Evolutionary conservation across 768 basidiomycete species (phyloP).

Genomic region (Mycena leptocephala): DNA sequence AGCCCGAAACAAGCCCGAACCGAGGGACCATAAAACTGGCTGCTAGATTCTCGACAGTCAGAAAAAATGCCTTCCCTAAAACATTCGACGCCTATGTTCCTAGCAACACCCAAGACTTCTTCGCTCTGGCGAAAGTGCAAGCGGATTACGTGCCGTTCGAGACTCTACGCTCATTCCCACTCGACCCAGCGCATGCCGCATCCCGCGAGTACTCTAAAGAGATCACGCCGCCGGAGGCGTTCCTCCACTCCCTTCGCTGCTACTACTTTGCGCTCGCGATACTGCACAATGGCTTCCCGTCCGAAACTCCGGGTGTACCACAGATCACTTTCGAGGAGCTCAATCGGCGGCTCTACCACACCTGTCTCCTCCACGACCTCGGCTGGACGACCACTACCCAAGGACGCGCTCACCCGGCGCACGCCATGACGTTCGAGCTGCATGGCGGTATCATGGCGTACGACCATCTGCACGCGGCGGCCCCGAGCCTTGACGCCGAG

Average conservation of each 20-base stretch:
- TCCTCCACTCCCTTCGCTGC: constrained; percentile 32
- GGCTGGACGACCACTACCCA: not conserved
- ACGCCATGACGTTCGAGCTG: not conserved
- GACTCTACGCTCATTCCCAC: constrained; percentile 17
- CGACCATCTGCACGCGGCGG: not conserved
- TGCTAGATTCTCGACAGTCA: not conserved
- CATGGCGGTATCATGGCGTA: not conserved
- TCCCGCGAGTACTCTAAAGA: constrained; percentile 33
- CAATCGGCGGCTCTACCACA: constrained; percentile 4
- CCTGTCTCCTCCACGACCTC: not conserved
- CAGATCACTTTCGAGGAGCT: constrained; percentile 33
- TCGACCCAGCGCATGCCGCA: constrained; percentile 23
- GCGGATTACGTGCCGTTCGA: constrained; percentile 31
- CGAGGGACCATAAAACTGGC: not conserved
- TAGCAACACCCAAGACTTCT: constrained; percentile 24
- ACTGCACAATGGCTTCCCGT: constrained; percentile 34
- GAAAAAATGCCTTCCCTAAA: constrained; percentile 21
- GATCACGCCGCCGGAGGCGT: constrained; percentile 21
- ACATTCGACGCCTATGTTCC: constrained; percentile 34
- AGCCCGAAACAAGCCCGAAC: not conserved
- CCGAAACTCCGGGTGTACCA: constrained; percentile 30
- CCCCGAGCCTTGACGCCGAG: not conserved
- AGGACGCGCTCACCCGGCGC: not conserved
- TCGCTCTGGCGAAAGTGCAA: constrained; percentile 25
- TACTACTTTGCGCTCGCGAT: constrained; percentile 37